Percentiles rank a stretch among this genome's conserved stretches.
phyloP scores from a whole-genome alignment of 2,329 filamentous ascomycete species.

The Xylariales sp. region DNA sequence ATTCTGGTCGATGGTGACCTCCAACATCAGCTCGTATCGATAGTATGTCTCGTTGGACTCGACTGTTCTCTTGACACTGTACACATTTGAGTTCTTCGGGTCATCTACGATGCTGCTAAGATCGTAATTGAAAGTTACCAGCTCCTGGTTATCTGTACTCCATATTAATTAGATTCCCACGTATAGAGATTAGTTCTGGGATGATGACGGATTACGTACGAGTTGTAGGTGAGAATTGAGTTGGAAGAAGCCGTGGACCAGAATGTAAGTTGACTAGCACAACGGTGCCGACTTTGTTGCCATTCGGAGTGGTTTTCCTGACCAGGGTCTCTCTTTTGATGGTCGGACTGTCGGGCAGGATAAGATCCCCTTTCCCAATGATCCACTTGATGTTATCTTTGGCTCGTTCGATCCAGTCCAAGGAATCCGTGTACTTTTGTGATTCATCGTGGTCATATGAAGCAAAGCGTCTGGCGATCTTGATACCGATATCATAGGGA shows the following conservation, averaged over 20 bases:
- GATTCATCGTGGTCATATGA: not conserved
- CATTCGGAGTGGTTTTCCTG: not conserved
- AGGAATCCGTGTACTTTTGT: not conserved
- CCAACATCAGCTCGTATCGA: not conserved
- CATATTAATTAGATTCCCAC: too few species aligned
- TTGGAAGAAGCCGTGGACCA: too few species aligned
- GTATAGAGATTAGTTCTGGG: too few species aligned
- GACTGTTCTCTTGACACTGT: not conserved
- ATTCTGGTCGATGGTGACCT: not conserved
- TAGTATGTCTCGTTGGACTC: not conserved
- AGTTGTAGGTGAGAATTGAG: too few species aligned
- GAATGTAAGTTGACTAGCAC: not conserved
- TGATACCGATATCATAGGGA: not conserved
- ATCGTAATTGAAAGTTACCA: too few species aligned
- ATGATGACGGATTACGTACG: too few species aligned
- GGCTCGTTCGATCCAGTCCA: not conserved
- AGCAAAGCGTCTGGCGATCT: not conserved
- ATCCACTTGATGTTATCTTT: not conserved
- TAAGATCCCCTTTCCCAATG: not conserved
- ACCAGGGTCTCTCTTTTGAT: not conserved
- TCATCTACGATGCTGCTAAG: too few species aligned
- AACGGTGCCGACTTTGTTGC: not conserved
- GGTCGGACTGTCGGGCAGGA: not conserved
- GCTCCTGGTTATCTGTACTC: too few species aligned
- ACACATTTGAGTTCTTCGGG: too few species aligned